These are phyloP conservation scores for Desmodesmus armatus DNA, from an alignment of 139 green algal species.

Conservation along the genomic window DNA sequence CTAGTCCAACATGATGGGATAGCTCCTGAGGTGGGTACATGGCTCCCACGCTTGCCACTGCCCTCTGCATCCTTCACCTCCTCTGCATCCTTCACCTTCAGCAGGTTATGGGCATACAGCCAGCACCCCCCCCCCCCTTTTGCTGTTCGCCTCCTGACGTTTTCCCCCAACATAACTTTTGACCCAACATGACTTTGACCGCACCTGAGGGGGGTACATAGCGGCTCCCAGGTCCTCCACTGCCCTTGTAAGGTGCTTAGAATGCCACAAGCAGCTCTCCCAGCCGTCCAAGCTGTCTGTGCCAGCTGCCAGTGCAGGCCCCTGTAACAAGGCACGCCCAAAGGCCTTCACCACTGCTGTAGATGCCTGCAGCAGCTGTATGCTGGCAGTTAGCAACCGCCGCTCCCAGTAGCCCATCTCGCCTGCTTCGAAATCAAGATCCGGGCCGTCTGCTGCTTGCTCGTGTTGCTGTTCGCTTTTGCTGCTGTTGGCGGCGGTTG, in stretches of 20 bases:
- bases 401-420: neutral
- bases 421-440: slow-evolving; percentile 32
- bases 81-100: no score
- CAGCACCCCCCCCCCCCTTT: no score
- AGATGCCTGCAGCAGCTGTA: slow-evolving; percentile 13
- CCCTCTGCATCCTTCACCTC: no score
- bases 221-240: slow-evolving; percentile 47
- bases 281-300: slow-evolving; percentile 27
- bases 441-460: neutral
- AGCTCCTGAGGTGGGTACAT: no score
- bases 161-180: no score
- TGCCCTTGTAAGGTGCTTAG: slow-evolving; percentile 1
- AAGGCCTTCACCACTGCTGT: slow-evolving; percentile 11
- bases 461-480: neutral
- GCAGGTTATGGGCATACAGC: no score
- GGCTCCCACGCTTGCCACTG: no score
- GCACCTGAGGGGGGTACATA: slow-evolving; percentile 50
- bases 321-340: neutral
- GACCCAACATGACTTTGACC: no score
- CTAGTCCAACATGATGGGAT: no score
- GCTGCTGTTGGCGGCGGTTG: neutral
- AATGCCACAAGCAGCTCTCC: slow-evolving; percentile 48
- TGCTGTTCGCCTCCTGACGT: no score
- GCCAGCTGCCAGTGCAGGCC: neutral
- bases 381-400: neutral